Base-by-base conservation (phyloP, 345 rosid genomes). In the Hibiscus trionum region DNA sequence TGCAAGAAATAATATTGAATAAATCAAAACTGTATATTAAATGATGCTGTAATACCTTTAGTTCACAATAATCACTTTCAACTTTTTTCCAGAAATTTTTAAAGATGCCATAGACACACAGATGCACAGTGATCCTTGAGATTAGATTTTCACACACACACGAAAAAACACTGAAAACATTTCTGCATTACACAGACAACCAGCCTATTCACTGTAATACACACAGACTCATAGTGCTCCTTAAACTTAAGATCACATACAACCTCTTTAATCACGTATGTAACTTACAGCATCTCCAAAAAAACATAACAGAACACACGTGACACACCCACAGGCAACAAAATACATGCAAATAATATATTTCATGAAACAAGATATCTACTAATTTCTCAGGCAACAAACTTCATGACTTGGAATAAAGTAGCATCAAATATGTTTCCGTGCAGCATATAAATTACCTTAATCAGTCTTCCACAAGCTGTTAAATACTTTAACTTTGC, bases 401-500 rank as follows among this genome's bases (percentile, higher is more conserved):
- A 29, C 11, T 17, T 42, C 57, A 61, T n/a, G 21, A 61, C 10
- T 46, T n/a, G 7, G n/a, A 31, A 70, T 19, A 4, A 70, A 15
- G 49, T n/a, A 46, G 71, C 61, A 61, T 53, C 50, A n/a, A 37
- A 60, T 35, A 96, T 55, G 60, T 67, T 21, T 39, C 24, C 26
- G 39, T 59, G 46, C 59, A 19, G 68, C 67, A 70, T 26, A 57
- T 3, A 14, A 69, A 17, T 76, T 85, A 95, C 99, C 96, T 96
- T 96, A 72, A 88, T 61, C 62, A 96, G 86, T 86, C 88, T 91
- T 49, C 97, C 91, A 58, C 81, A 78, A 52, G 88, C 83, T n/a
- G 86, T 85, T 84, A 93, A 72, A 84, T 84, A 81, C 88, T 91
- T 95, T 16, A 95, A 78, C 82, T 93, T 93, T 72, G 88, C 86